These are phyloP conservation scores for Phytophthora fragariaefolia DNA, from an alignment of 352 stramenopile species.

Conservation along the genomic window DNA sequence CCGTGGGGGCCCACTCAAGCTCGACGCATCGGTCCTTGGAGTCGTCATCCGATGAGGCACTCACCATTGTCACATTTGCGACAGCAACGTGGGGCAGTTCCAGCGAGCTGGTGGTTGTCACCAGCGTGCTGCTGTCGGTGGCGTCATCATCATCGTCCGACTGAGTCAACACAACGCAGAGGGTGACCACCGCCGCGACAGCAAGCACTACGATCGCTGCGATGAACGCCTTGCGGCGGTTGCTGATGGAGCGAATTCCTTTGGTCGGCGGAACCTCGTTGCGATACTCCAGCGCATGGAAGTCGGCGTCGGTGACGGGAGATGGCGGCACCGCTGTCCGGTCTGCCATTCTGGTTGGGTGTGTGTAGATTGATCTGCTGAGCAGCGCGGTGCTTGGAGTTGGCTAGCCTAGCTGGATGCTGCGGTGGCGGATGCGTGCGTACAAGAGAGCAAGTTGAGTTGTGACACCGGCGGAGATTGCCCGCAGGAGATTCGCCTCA, in stretches of 20 bases:
- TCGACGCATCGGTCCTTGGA: slow-evolving; percentile 36
- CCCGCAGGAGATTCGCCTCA: too few species aligned
- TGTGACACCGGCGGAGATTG: too few species aligned
- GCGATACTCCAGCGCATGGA: slow-evolving; percentile 6
- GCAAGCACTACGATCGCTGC: slow-evolving; percentile 7
- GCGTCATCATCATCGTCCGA: slow-evolving; percentile 22
- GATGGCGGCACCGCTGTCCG: slow-evolving; percentile 6
- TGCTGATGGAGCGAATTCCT: slow-evolving; percentile 18
- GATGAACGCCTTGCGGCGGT: slow-evolving; percentile 26
- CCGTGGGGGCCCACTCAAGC: slow-evolving; percentile 37
- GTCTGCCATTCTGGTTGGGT: background rate
- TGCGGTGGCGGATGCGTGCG: background rate
- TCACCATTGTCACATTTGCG: slow-evolving; percentile 30
- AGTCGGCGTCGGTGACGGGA: slow-evolving; percentile 13
- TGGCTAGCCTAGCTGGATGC: background rate
- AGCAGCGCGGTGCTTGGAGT: background rate
- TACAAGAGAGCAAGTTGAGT: too few species aligned
- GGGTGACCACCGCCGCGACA: slow-evolving; percentile 27
- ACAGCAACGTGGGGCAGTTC: slow-evolving; percentile 27
- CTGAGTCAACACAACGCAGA: slow-evolving; percentile 26
- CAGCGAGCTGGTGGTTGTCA: slow-evolving; percentile 16
- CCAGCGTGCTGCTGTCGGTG: background rate
- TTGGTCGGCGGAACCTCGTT: slow-evolving; percentile 19
- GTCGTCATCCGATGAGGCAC: slow-evolving; percentile 22
- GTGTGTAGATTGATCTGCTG: background rate